Conservation (phyloP, 2,329 filamentous ascomycete genomes). For the Scolecobasidium constrictum region DNA sequence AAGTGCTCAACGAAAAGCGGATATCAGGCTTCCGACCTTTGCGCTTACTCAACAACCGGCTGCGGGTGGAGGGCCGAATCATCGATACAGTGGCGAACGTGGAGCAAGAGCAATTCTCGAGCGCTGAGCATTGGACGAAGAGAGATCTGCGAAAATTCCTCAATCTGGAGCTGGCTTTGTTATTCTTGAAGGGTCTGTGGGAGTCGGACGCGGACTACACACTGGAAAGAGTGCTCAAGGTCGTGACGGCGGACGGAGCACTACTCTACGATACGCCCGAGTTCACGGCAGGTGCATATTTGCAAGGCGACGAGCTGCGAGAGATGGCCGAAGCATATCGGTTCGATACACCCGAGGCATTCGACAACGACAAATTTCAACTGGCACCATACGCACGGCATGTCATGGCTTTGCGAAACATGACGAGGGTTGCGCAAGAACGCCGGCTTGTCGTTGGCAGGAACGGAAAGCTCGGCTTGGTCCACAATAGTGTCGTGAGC, state of each 20-base stretch:
- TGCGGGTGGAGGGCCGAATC: conserved; percentile 6
- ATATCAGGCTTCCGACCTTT: conserved; percentile 5
- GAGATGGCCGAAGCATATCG: conserved; percentile 3
- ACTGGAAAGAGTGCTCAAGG: conserved; percentile 5
- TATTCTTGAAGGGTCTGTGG: not conserved
- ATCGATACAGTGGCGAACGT: conserved; percentile 4
- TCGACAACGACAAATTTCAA: not conserved
- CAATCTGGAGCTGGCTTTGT: not conserved
- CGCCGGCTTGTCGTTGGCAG: conserved; percentile 4
- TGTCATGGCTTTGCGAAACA: conserved; percentile 4
- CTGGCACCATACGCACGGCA: conserved; percentile 7
- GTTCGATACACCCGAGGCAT: not conserved
- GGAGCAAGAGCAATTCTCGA: conserved; percentile 1
- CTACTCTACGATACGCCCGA: conserved; percentile 7
- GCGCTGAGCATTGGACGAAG: conserved; percentile 3
- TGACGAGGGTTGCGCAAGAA: conserved; percentile 5
- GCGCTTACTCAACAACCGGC: conserved; percentile 1
- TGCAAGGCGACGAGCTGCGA: conserved; percentile 1
- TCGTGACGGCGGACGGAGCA: conserved; percentile 4
- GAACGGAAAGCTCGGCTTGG: conserved; percentile 5
- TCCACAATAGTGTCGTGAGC: conserved; percentile 1
- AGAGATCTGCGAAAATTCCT: conserved; percentile 5
- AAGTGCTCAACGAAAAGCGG: not conserved
- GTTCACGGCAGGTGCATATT: conserved; percentile 5
- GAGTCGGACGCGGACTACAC: not conserved